Evolutionary conservation across 108 stramenopile genomes (phyloP).

Genomic region (Conticribra weissflogii): DNA sequence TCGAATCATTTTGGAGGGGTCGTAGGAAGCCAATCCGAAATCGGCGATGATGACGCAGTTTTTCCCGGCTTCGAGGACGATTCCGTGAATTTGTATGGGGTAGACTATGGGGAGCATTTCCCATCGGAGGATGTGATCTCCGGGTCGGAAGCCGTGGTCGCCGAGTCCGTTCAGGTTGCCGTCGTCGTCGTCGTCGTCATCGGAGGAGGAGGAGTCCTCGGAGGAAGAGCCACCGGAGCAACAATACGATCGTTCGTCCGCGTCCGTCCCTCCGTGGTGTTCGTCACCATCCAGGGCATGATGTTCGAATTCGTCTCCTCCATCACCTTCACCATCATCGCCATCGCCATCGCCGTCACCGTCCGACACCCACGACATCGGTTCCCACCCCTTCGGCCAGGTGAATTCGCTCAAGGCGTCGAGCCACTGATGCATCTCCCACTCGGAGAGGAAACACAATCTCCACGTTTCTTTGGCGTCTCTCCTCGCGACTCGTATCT

Average conservation of each 20-base stretch:
- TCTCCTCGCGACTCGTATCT: too few species aligned
- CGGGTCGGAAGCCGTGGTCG: constrained; percentile 54
- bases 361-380: background rate
- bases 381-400: too few species aligned
- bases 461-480: constrained; percentile 48
- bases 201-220: too few species aligned
- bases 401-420: constrained; percentile 39
- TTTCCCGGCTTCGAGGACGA: constrained; percentile 47
- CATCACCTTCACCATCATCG: background rate
- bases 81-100: constrained; percentile 59
- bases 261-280: too few species aligned
- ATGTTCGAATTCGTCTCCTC: background rate
- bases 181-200: too few species aligned
- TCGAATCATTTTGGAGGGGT: constrained; percentile 8
- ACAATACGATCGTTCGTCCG: too few species aligned
- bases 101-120: constrained; percentile 58
- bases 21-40: constrained; percentile 50
- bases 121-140: constrained; percentile 66
- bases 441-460: constrained; percentile 54
- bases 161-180: constrained; percentile 38
- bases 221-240: too few species aligned
- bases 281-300: too few species aligned
- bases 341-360: constrained; percentile 8
- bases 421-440: constrained; percentile 36
- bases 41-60: constrained; percentile 50